Evolutionary conservation across 2,329 filamentous ascomycete species (phyloP).

Genomic region (Apiospora arundinis): DNA sequence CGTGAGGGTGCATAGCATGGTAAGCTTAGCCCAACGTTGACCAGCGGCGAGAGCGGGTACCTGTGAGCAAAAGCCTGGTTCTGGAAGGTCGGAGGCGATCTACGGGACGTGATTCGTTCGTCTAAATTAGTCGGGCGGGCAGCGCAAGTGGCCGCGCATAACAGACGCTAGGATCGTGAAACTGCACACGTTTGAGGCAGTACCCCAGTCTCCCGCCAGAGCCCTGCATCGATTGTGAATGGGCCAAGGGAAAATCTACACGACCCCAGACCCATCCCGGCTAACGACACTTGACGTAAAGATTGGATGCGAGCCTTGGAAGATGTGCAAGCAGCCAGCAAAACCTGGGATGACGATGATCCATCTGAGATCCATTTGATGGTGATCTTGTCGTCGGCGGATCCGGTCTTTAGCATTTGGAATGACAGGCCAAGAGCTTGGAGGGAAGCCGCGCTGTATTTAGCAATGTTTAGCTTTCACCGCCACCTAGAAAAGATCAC

Average conservation of each 20-base stretch:
- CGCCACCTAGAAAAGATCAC: neutral
- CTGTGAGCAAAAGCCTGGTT: constrained; percentile 6
- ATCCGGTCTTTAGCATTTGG: neutral
- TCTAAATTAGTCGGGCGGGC: neutral
- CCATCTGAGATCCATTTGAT: neutral
- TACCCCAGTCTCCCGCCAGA: neutral
- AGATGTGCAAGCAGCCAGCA: neutral
- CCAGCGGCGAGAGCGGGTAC: neutral
- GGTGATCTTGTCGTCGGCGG: neutral
- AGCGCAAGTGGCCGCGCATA: neutral
- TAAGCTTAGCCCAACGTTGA: neutral
- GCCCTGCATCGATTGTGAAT: neutral
- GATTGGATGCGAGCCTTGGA: neutral
- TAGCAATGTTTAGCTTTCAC: constrained; percentile 7
- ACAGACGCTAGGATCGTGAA: constrained; percentile 14
- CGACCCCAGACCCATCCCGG: neutral
- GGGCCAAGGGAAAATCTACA: neutral
- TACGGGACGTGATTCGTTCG: neutral
- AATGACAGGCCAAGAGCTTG: neutral
- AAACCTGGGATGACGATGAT: neutral
- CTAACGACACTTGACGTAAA: constrained; percentile 11
- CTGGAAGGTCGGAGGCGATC: neutral
- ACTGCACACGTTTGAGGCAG: constrained; percentile 12
- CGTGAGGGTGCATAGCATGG: neutral
- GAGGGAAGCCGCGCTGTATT: neutral